These are phyloP conservation scores for Castanospermum australe DNA, from an alignment of 306 rosid species.

Conservation along the genomic window DNA sequence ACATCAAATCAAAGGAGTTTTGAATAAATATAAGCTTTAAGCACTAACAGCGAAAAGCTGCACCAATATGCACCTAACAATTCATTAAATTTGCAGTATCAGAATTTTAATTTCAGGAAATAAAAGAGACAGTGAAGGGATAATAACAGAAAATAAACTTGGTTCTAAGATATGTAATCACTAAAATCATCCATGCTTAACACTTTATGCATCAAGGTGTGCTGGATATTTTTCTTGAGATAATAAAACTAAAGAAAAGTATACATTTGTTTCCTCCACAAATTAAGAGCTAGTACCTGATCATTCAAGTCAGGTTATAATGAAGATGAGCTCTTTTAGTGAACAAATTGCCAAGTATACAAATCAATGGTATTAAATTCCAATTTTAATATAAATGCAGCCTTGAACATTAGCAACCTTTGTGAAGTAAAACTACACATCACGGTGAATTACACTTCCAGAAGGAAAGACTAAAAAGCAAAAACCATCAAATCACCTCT, in stretches of 20 bases:
- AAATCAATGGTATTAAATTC: conserved; percentile 20
- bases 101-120: background rate
- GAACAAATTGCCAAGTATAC: background rate
- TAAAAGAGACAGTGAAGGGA: conserved; percentile 3
- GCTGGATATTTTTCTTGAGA: conserved; percentile 3
- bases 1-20: conserved; percentile 7
- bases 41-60: conserved; percentile 27
- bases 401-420: conserved; percentile 5
- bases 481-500: conserved; percentile 20
- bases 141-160: background rate
- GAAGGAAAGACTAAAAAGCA: background rate
- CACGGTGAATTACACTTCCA: conserved; percentile 17
- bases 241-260: conserved; percentile 23
- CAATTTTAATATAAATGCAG: background rate
- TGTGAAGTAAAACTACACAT: conserved; percentile 15
- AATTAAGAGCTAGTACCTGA: conserved; percentile 1
- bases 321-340: conserved; percentile 6
- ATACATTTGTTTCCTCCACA: conserved; percentile 11
- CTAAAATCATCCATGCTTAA: background rate
- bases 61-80: background rate
- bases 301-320: conserved; percentile 14
- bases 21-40: conserved; percentile 10
- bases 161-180: background rate
- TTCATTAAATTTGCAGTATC: conserved; percentile 11
- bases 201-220: background rate